These are phyloP conservation scores for Populus nigra DNA, from an alignment of 345 rosid species.

Conservation along the genomic window DNA sequence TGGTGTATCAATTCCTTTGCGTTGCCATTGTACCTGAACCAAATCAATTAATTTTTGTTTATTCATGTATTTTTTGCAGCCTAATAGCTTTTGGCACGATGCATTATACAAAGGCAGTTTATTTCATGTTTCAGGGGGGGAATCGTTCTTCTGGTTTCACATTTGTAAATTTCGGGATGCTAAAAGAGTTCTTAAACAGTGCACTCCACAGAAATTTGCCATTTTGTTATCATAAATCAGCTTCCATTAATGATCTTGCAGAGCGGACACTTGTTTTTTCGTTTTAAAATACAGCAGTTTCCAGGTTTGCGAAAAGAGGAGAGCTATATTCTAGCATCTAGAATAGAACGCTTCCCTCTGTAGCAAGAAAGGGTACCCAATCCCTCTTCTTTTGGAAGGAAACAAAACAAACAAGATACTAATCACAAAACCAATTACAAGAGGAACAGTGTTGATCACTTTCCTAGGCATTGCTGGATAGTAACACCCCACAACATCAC, in stretches of 20 bases:
- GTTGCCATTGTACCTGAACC: constrained; percentile 77
- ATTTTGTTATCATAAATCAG: background rate
- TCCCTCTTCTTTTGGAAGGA: constrained; percentile 50
- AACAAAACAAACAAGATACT: constrained; percentile 38
- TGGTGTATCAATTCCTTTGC: constrained; percentile 61
- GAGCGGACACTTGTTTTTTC: too few relatives aligned
- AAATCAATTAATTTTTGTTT: background rate
- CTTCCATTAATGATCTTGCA: background rate
- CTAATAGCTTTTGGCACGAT: background rate
- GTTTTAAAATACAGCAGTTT: background rate
- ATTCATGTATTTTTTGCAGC: background rate
- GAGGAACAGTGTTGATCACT: constrained; percentile 39
- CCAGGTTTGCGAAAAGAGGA: background rate
- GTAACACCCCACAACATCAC: constrained; percentile 42
- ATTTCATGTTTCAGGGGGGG: background rate
- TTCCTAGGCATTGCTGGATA: constrained; percentile 42
- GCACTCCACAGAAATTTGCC: background rate
- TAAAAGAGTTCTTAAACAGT: background rate
- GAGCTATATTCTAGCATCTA: constrained; percentile 19
- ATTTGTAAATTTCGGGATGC: background rate
- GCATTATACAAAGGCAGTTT: background rate
- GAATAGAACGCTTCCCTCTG: constrained; percentile 29
- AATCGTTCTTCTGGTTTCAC: background rate
- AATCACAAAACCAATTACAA: constrained; percentile 35
- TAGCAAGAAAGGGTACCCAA: constrained; percentile 46